phyloP scores from a whole-genome alignment of 805 yeast genomes.

The Clavispora santaluciae region DNA sequence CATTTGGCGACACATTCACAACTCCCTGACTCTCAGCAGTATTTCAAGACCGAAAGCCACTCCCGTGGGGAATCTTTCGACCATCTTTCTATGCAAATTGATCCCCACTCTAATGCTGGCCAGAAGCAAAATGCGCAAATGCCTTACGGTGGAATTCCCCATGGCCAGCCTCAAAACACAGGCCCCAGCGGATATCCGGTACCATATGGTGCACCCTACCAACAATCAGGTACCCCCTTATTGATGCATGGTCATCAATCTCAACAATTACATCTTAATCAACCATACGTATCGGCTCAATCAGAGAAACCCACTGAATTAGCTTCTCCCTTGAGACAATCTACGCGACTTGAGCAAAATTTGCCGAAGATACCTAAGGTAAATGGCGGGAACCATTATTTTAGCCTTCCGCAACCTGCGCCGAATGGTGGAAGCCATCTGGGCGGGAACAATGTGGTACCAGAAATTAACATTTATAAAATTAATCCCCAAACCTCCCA shows the following conservation, averaged over 20 bases:
- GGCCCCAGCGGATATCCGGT: conserved; percentile 5
- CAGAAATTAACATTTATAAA: neutral
- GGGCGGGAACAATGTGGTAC: neutral
- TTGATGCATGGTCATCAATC: conserved; percentile 5
- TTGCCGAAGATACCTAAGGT: conserved; percentile 33
- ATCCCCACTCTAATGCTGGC: conserved; percentile 10
- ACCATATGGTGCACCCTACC: conserved; percentile 2
- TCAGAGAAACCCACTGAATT: conserved; percentile 22
- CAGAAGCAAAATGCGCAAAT: neutral
- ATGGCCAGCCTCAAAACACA: neutral
- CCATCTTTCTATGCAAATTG: conserved; percentile 6
- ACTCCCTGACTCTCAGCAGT: conserved; percentile 43
- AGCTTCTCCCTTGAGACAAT: conserved; percentile 31
- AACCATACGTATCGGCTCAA: neutral
- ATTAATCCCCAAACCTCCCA: conserved; percentile 12
- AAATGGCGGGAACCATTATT: conserved; percentile 18
- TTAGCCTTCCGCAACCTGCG: conserved; percentile 30
- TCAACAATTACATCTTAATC: conserved; percentile 5
- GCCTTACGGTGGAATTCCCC: conserved; percentile 2
- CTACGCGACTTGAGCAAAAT: conserved; percentile 15
- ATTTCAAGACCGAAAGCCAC: conserved; percentile 17
- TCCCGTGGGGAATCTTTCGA: conserved; percentile 8
- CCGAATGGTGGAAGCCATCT: neutral
- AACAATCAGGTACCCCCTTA: conserved; percentile 7
- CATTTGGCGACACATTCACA: conserved; percentile 60